Conservation (phyloP, 768 basidiomycete genomes). For the Mycena venus region DNA sequence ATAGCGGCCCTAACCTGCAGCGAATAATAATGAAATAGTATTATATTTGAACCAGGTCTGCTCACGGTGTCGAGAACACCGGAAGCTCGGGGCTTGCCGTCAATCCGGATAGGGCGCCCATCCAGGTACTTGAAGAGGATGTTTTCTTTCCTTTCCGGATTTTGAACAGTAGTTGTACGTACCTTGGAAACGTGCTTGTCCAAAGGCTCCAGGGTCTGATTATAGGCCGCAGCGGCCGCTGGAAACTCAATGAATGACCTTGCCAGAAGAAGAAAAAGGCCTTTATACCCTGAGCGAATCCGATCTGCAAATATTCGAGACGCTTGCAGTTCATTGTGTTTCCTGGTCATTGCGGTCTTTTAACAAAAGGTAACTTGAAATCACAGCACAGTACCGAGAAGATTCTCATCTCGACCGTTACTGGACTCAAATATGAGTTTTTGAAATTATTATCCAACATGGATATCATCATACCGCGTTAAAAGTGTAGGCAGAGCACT, state of each 20-base stretch:
- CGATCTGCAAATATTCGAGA: constrained; percentile 70
- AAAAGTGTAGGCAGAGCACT: constrained; percentile 64
- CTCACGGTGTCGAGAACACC: constrained; percentile 81
- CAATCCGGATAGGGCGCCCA: constrained; percentile 78
- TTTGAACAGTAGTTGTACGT: too few species aligned
- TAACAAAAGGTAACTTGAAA: background rate
- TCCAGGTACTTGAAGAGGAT: constrained; percentile 76
- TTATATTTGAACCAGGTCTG: background rate
- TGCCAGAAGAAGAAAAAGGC: too few species aligned
- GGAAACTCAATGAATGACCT: background rate
- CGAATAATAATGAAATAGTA: background rate
- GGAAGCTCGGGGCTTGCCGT: constrained; percentile 81
- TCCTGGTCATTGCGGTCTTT: constrained; percentile 43
- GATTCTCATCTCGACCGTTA: constrained; percentile 35
- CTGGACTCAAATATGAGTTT: background rate
- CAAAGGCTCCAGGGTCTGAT: constrained; percentile 69
- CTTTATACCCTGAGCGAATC: constrained; percentile 73
- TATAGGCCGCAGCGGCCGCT: constrained; percentile 78
- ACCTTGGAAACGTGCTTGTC: constrained; percentile 78
- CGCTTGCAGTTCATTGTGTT: constrained; percentile 79
- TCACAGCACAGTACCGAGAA: constrained; percentile 6
- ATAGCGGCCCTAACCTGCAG: constrained; percentile 73
- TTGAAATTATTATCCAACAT: background rate
- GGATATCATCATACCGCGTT: constrained; percentile 71
- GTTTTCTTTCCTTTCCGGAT: too few species aligned